Evolutionary conservation across 108 stramenopile genomes (phyloP).

Genomic region (Aureococcus anophagefferens): DNA sequence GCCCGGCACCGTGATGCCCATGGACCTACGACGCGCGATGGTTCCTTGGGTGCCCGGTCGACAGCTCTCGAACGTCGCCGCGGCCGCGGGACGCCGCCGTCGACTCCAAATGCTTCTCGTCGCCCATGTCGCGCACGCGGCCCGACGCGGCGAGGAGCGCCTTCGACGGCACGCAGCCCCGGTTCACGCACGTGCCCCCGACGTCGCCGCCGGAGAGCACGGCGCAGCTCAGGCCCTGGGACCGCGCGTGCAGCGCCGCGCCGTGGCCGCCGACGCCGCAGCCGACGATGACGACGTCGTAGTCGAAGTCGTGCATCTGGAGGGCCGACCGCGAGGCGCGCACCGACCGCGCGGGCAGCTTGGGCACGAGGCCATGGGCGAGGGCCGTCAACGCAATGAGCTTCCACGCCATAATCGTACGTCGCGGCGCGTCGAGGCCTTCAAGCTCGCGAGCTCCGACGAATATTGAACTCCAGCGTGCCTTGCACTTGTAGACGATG

Average conservation of each 20-base stretch:
- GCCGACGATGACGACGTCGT: conserved; percentile 30
- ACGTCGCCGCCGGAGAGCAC: conserved; percentile 86
- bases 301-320: background rate
- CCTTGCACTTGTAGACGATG: too few species aligned
- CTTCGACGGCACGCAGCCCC: conserved; percentile 97
- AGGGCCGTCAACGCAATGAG: too few species aligned
- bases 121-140: conserved; percentile 83
- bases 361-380: too few species aligned
- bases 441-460: too few species aligned
- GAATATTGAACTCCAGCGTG: too few species aligned
- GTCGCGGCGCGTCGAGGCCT: too few species aligned
- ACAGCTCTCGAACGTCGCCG: too few species aligned
- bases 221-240: conserved; percentile 77
- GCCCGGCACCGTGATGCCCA: conserved; percentile 75
- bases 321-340: background rate
- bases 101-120: conserved; percentile 53
- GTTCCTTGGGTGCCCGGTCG: conserved; percentile 32
- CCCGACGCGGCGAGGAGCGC: conserved; percentile 90
- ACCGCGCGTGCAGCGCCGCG: conserved; percentile 87
- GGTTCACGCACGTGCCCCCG: conserved; percentile 95
- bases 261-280: conserved; percentile 99
- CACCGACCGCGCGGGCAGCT: too few species aligned
- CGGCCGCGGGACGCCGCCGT: too few species aligned
- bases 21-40: too few species aligned
- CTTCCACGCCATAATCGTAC: too few species aligned